A percentile compares a stretch with the other conserved stretches of the same genome.
Conservation (phyloP, 495 filamentous ascomycete genomes). For the Penicillium lividum region DNA sequence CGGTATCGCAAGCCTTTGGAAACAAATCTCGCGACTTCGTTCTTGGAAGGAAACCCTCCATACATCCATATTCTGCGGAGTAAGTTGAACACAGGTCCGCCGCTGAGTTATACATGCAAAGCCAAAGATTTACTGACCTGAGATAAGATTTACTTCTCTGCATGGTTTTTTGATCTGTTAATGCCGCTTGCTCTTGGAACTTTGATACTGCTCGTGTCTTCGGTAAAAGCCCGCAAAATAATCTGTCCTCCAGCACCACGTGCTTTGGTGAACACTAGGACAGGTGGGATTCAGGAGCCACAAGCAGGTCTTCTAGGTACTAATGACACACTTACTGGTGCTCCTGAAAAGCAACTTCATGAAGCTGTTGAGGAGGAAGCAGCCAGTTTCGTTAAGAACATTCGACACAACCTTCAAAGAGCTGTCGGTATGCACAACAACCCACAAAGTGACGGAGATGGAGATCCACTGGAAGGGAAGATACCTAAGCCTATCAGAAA, state of each 20-base stretch:
- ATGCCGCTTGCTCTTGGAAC: conserved; percentile 54
- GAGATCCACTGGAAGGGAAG: conserved; percentile 37
- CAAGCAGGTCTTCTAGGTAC: conserved; percentile 70
- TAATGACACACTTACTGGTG: conserved; percentile 70
- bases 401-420: conserved; percentile 28
- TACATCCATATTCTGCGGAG: conserved; percentile 58
- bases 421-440: conserved; percentile 63
- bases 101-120: no score
- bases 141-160: conserved; percentile 59
- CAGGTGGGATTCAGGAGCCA: conserved; percentile 72
- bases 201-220: conserved; percentile 61
- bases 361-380: conserved; percentile 80
- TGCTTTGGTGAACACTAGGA: conserved; percentile 61
- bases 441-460: conserved; percentile 43
- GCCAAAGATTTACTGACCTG: background rate
- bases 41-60: conserved; percentile 70
- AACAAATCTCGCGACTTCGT: conserved; percentile 68
- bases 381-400: conserved; percentile 69
- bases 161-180: conserved; percentile 68
- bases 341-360: conserved; percentile 74
- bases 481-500: conserved; percentile 64
- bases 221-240: conserved; percentile 56
- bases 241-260: conserved; percentile 75
- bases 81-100: background rate
- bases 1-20: conserved; percentile 59